Evolutionary conservation across 2,329 filamentous ascomycete genomes (phyloP).

Genomic region (Coccinonectria pachysandricola): DNA sequence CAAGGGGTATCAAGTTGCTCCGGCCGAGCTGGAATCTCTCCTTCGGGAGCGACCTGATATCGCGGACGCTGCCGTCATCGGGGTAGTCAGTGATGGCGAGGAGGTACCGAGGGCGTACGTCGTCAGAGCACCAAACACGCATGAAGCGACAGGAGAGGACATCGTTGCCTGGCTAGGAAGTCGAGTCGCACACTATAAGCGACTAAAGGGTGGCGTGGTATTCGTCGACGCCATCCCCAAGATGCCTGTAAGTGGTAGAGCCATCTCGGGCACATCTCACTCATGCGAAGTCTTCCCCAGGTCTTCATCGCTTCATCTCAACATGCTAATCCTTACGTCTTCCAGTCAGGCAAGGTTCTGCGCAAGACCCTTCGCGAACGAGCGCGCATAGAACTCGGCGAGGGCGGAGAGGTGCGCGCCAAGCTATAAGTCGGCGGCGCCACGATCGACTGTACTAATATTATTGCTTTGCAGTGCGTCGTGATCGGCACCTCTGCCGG

Average conservation of each 20-base stretch:
- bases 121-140: conserved; percentile 23
- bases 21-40: conserved; percentile 36
- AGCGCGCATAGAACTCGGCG: conserved; percentile 42
- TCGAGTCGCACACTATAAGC: conserved; percentile 55
- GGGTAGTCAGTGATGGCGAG: conserved; percentile 42
- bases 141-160: conserved; percentile 25
- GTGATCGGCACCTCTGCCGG: conserved; percentile 4
- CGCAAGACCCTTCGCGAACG: conserved; percentile 48
- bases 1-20: conserved; percentile 49
- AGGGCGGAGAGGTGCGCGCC: conserved; percentile 23
- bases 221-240: conserved; percentile 57
- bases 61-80: conserved; percentile 55
- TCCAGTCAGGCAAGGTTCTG: conserved; percentile 57
- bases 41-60: conserved; percentile 33
- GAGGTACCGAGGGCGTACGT: conserved; percentile 56
- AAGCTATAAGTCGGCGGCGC: conserved; percentile 19
- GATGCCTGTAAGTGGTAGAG: conserved; percentile 41
- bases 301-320: neutral
- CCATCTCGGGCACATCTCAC: no score
- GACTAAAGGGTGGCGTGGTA: conserved; percentile 57
- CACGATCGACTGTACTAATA: conserved; percentile 15
- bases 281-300: neutral
- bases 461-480: conserved; percentile 8
- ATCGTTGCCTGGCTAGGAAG: conserved; percentile 54
- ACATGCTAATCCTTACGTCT: conserved; percentile 6